Conservation (phyloP, 2,329 filamentous ascomycete genomes). For the Beauveria asiatica region DNA sequence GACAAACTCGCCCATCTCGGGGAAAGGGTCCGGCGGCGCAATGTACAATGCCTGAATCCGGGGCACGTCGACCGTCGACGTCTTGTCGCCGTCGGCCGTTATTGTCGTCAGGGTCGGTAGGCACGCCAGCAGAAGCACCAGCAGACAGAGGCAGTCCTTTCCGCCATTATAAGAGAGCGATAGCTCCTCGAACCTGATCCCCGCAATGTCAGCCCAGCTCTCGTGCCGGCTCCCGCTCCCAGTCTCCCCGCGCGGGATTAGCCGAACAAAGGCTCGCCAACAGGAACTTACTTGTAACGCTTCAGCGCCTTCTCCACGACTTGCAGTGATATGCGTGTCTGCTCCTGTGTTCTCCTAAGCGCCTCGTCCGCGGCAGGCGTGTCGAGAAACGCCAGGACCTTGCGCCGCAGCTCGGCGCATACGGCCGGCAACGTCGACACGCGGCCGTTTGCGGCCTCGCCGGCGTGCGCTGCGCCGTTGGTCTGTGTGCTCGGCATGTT, state of each 20-base stretch:
- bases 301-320: slow-evolving; percentile 69
- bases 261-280: slow-evolving; percentile 1
- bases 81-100: slow-evolving; percentile 10
- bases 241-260: background rate
- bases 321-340: slow-evolving; percentile 62
- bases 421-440: slow-evolving; percentile 4
- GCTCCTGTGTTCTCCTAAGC: slow-evolving; percentile 43
- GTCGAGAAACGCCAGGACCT: slow-evolving; percentile 12
- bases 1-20: slow-evolving; percentile 81
- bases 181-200: slow-evolving; percentile 59
- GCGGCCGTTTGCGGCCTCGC: background rate
- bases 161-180: slow-evolving; percentile 95
- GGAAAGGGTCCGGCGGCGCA: slow-evolving; percentile 73
- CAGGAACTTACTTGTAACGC: slow-evolving; percentile 57
- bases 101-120: slow-evolving; percentile 27
- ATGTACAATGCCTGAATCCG: slow-evolving; percentile 79
- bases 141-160: slow-evolving; percentile 91
- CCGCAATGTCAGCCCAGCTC: background rate
- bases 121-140: slow-evolving; percentile 73
- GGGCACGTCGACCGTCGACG: slow-evolving; percentile 10
- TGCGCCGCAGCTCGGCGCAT: slow-evolving; percentile 9
- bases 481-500: slow-evolving; percentile 6
- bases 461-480: slow-evolving; percentile 7
- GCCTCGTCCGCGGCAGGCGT: slow-evolving; percentile 5
- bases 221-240: background rate